Evolutionary conservation across 2,329 filamentous ascomycete genomes (phyloP).

Genomic region (Blastomyces gilchristii): DNA sequence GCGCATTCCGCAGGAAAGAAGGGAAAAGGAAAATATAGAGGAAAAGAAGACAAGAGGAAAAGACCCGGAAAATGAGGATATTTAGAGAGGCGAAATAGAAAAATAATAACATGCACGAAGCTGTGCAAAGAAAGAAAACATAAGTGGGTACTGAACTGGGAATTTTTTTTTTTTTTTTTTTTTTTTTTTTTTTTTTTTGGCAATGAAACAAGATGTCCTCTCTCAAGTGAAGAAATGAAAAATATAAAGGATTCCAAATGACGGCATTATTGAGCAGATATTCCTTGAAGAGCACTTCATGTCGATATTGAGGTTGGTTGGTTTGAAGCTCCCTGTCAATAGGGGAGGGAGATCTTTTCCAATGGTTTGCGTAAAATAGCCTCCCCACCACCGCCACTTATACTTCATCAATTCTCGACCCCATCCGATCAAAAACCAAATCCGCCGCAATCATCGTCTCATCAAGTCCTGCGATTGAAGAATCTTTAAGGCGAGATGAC

Average conservation of each 20-base stretch:
- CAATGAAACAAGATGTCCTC: not conserved
- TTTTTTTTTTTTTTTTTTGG: not conserved
- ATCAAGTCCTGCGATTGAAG: constrained; percentile 35
- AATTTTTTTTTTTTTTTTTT: not conserved
- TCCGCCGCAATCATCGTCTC: constrained; percentile 26
- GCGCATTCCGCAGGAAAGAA: not conserved
- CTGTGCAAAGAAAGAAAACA: not conserved
- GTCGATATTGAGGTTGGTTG: not conserved
- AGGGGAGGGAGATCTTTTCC: not conserved
- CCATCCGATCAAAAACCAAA: constrained; percentile 36
- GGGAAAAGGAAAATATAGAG: not conserved
- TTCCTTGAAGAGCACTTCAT: not conserved
- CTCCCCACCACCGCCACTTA: not conserved
- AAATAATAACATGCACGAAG: not conserved
- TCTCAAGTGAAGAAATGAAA: no score
- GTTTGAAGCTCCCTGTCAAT: not conserved
- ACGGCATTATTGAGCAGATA: no score
- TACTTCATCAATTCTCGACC: constrained; percentile 25
- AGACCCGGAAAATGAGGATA: not conserved
- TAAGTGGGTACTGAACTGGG: not conserved
- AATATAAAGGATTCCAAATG: no score
- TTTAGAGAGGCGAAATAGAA: not conserved
- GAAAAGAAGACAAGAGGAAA: not conserved
- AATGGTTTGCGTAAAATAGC: not conserved
- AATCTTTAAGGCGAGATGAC: constrained; percentile 39